Conservation (phyloP, 208 protist species). For the Leishmania aethiopica region DNA sequence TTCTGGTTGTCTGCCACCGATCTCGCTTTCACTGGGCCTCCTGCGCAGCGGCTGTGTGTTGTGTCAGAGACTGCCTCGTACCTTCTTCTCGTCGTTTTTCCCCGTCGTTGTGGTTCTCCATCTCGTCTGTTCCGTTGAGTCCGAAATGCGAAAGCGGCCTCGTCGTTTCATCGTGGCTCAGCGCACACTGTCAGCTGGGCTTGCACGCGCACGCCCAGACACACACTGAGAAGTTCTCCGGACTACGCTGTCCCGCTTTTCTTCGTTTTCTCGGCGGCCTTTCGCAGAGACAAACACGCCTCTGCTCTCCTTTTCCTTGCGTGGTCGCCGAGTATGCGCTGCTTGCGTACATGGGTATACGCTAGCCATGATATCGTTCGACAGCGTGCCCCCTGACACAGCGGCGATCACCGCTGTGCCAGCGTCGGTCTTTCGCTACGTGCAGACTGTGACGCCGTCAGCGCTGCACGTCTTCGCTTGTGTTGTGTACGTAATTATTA, state of each 20-base stretch:
- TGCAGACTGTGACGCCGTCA: conserved; percentile 19
- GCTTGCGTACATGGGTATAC: neutral
- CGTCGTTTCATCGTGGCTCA: neutral
- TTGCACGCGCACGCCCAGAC: neutral
- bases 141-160: neutral
- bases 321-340: neutral
- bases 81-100: neutral
- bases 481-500: conserved; percentile 7
- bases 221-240: neutral
- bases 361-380: conserved; percentile 17
- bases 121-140: neutral
- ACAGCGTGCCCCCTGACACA: conserved; percentile 28
- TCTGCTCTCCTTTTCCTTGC: neutral
- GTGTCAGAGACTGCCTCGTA: neutral
- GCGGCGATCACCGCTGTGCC: conserved; percentile 14
- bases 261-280: neutral
- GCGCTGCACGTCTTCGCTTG: conserved; percentile 11
- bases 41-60: neutral
- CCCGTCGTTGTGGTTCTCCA: neutral
- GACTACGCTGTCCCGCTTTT: neutral
- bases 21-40: neutral
- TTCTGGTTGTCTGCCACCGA: neutral
- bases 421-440: conserved; percentile 15
- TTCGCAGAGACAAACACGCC: neutral
- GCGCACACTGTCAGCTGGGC: neutral